Percentiles rank a stretch among this genome's conserved stretches.
Evolutionary conservation across 139 green algal species (phyloP).

Genomic region (Chlorella sorokiniana): DNA sequence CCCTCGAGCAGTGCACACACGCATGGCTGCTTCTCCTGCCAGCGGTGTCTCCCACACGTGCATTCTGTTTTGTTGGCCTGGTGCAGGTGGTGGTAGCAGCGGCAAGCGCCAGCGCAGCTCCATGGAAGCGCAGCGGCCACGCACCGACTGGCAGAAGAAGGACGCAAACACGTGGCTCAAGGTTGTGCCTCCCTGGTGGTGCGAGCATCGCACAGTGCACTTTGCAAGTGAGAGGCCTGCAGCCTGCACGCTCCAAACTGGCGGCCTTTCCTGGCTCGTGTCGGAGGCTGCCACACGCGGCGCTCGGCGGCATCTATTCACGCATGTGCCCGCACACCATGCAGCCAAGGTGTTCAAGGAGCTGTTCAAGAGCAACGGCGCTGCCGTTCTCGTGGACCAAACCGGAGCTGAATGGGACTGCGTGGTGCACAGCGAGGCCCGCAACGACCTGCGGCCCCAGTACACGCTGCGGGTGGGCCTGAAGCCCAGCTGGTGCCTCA

Average conservation of each 20-base stretch:
- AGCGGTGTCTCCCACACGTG: too few species aligned
- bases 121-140: constrained; percentile 16
- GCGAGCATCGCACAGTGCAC: constrained; percentile 48
- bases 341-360: constrained; percentile 50
- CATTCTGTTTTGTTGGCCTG: background rate
- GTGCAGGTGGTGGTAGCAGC: background rate
- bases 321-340: background rate
- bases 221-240: constrained; percentile 46
- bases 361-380: constrained; percentile 30
- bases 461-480: constrained; percentile 41
- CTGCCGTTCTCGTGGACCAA: constrained; percentile 28
- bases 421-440: constrained; percentile 33
- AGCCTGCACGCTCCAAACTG: background rate
- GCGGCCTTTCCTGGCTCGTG: background rate
- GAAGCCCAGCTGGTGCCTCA: background rate
- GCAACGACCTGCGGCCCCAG: constrained; percentile 46
- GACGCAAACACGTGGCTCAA: constrained; percentile 42
- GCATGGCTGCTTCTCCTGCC: too few species aligned
- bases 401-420: constrained; percentile 19
- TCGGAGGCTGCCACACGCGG: too few species aligned
- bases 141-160: constrained; percentile 50
- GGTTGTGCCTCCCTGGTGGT: constrained; percentile 52
- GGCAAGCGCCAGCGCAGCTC: background rate
- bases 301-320: too few species aligned
- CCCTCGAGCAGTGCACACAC: background rate